Percentiles rank a stretch among this genome's conserved stretches.
These are phyloP conservation scores for Hortiboletus campestris DNA, from an alignment of 768 basidiomycete species.

Conservation along the genomic window DNA sequence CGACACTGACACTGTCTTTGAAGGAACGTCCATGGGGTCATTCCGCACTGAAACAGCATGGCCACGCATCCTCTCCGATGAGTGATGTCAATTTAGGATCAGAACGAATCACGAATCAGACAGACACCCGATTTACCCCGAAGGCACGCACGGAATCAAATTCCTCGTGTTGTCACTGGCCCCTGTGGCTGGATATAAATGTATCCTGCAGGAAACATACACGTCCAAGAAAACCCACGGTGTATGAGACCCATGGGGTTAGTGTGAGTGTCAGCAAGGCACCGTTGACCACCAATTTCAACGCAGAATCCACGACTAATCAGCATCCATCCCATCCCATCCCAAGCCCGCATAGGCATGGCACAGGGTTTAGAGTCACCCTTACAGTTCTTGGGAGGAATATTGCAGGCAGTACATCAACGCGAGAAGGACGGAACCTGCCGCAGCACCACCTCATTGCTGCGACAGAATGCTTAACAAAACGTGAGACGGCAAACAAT, in stretches of 20 bases:
- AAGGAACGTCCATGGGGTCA: background rate
- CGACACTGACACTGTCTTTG: background rate
- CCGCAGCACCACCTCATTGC: background rate
- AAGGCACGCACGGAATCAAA: background rate
- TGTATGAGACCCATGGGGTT: background rate
- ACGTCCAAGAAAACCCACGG: background rate
- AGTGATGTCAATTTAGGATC: background rate
- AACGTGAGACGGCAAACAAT: background rate
- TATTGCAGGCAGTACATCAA: background rate
- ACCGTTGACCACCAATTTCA: conserved; percentile 1
- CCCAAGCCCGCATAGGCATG: background rate
- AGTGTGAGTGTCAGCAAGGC: background rate
- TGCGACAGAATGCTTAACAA: background rate
- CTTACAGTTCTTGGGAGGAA: background rate
- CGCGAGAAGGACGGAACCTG: background rate
- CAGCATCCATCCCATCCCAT: background rate
- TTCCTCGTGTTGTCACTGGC: background rate
- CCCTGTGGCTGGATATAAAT: background rate
- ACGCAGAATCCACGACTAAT: background rate
- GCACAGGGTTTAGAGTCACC: background rate
- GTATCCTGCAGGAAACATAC: background rate
- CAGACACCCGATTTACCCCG: background rate
- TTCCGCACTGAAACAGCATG: conserved; percentile 6
- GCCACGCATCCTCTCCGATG: background rate
- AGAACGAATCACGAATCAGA: background rate